Base-by-base conservation (phyloP, 208 protist genomes). In the Crithidia bombi region DNA sequence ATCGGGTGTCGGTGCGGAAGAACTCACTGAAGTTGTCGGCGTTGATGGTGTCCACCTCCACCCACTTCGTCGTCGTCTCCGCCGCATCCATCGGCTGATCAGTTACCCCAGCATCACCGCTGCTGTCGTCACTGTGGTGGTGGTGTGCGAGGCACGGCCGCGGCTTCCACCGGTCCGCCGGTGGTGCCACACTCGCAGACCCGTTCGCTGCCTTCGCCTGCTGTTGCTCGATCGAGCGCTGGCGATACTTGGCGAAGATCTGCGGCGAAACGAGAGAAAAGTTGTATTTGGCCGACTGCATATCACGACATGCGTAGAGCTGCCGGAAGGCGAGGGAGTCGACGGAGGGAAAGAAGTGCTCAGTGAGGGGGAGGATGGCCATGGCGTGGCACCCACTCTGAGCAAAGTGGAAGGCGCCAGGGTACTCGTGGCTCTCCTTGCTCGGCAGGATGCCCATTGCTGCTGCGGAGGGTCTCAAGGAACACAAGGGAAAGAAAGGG, bases 261-360 rank as follows among this genome's bases (percentile, higher is more conserved):
- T 78, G 56, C 17, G 71, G 78, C 7, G 64, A 77, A n/a, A 56
- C 56, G 46, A 79, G 65, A 0, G 70, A 72, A 68, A 82, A 91
- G 69, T 85, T 79, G 65, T 89, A 91, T 63, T 91, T 91, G 30
- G 76, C 61, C 4, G 79, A 83, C 57, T 88, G 86, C 49, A 72
- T 59, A 15, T 72, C 61, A 17, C 82, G 71, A 35, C 80, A 81
- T 14, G 79, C 69, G 52, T 73, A 82, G 30, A 91, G 71, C 66
- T 91, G 86, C 58, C 50, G 36, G 49, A 91, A 91, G 14, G 78
- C 80, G 23, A 89, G 77, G 36, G 72, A 86, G 39, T 82, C 59
- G 17, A 75, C 54, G 15, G 72, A 78, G 19, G 86, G 80, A 46
- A 89, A 91, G 69, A 87, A 91, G 72, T 89, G 79, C 17, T 59